Evolutionary conservation across 1,284 basidiomycete genomes (phyloP), one percentile per base, ranked within the genome.

Genomic region (Sanghuangporus weigelae): DNA sequence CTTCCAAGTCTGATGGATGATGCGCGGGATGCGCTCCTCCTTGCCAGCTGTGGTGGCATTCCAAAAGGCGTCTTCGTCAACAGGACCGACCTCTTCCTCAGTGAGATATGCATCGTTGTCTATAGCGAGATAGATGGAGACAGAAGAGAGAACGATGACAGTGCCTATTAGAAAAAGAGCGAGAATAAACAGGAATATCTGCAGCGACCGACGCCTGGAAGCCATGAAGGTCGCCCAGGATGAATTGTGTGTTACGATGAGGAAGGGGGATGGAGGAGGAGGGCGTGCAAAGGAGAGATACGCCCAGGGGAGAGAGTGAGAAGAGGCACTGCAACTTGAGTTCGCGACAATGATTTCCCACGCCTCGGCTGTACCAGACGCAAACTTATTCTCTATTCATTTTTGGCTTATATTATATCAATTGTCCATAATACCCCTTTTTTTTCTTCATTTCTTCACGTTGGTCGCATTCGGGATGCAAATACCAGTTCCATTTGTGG

Each of bases 1-100:
- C 80, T 97, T 98, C 96, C 96, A 99, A 21, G 97, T 99, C 83
- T 98, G 96, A 77, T 99, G 96, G 60, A 99, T 87, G 69, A 99
- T 93, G 58, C 94, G 85, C 1, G 96, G 96, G 49, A 98, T 90
- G 69, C 83, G 85, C 71, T 95, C 88, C 53, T 84, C 77, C 66
- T 80, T 78, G 56, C 79, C 81, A 67, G 86, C 82, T 46, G 83
- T 79, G 16, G 86, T 76, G 35, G 83, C 80, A 71, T 87, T 86
- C 82, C 82, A 85, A 48, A 81, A 79, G 59, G 79, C 79, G 49
- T 77, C 71, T 68, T 78, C 77, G 70, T 80, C 75, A 70, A 79
- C 74, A 64, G 83, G 74, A 65, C 88, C 86, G 26, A 96, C 85
- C 73, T 96, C 92, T 12, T 78, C 74, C 72, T 95, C 90, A 8